Evolutionary conservation across 202 grass and related monocot genomes (phyloP).

Genomic region (Digitaria exilis): DNA sequence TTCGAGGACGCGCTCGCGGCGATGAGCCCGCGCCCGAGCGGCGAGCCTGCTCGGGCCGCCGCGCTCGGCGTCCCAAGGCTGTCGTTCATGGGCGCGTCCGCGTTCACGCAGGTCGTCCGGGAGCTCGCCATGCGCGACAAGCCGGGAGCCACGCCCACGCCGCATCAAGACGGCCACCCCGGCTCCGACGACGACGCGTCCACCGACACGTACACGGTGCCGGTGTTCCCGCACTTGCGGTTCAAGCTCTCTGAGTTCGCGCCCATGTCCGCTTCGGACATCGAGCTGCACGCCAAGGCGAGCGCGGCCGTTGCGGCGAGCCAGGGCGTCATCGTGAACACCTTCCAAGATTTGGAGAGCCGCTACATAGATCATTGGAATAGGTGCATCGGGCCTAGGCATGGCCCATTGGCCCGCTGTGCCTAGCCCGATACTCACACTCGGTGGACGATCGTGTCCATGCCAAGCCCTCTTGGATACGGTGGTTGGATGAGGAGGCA

Average conservation of each 20-base stretch:
- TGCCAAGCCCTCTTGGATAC: constrained; percentile 12
- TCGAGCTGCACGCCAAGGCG: constrained; percentile 36
- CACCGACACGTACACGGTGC: constrained; percentile 20
- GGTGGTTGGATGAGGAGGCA: constrained; percentile 38
- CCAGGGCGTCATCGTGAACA: constrained; percentile 50
- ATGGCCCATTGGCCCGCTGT: constrained; percentile 52
- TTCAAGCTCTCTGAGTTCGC: constrained; percentile 31
- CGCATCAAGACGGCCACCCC: too few species aligned
- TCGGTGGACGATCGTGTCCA: background rate
- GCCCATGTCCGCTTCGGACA: background rate
- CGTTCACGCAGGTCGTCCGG: constrained; percentile 27
- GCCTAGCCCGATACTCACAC: background rate
- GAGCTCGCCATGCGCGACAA: background rate
- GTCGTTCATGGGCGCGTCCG: constrained; percentile 37
- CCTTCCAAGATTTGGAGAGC: constrained; percentile 22
- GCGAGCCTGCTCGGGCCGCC: constrained; percentile 28
- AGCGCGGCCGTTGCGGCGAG: constrained; percentile 15
- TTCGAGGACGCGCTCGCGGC: constrained; percentile 43
- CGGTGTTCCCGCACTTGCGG: constrained; percentile 36
- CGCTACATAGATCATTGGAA: constrained; percentile 15
- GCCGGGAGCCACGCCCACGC: background rate
- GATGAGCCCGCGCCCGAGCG: background rate
- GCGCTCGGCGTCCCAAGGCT: constrained; percentile 40
- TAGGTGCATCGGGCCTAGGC: background rate
- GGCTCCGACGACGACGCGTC: too few species aligned